phyloP scores from a whole-genome alignment of 1,284 basidiomycete species.

The Apiotrichum sp. region DNA sequence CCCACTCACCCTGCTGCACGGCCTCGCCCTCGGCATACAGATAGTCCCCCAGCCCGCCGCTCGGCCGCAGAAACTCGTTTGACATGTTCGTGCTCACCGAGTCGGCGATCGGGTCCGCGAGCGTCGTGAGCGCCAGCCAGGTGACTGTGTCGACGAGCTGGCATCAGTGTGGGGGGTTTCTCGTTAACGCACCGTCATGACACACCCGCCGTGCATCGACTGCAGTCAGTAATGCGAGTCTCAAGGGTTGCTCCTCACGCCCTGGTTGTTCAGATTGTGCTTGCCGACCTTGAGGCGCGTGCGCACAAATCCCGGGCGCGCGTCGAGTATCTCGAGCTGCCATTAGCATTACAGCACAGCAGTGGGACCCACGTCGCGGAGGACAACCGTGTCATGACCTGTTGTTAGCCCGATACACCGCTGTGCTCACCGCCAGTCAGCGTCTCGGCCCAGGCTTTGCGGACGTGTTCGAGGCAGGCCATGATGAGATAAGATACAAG shows the following conservation, averaged over 20 bases:
- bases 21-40: conserved; percentile 4
- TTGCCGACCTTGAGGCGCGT: conserved; percentile 1
- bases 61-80: conserved; percentile 13
- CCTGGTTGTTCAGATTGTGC: conserved; percentile 11
- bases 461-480: conserved; percentile 12
- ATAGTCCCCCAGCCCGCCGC: conserved; percentile 7
- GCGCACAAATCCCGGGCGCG: conserved; percentile 9
- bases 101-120: conserved; percentile 5
- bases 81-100: conserved; percentile 12
- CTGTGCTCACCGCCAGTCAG: background rate
- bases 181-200: conserved; percentile 9
- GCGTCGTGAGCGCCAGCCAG: conserved; percentile 9
- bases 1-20: conserved; percentile 11
- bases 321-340: conserved; percentile 11
- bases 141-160: conserved; percentile 14
- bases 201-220: conserved; percentile 9
- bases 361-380: conserved; percentile 1
- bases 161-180: no score
- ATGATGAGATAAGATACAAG: no score
- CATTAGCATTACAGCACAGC: background rate
- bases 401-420: no score
- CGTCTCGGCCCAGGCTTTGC: conserved; percentile 1
- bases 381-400: conserved; percentile 9
- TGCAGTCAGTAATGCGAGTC: background rate
- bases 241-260: conserved; percentile 6